These are phyloP conservation scores for Daldinia eschscholtzii DNA, from an alignment of 2,329 filamentous ascomycete species.

Conservation along the genomic window DNA sequence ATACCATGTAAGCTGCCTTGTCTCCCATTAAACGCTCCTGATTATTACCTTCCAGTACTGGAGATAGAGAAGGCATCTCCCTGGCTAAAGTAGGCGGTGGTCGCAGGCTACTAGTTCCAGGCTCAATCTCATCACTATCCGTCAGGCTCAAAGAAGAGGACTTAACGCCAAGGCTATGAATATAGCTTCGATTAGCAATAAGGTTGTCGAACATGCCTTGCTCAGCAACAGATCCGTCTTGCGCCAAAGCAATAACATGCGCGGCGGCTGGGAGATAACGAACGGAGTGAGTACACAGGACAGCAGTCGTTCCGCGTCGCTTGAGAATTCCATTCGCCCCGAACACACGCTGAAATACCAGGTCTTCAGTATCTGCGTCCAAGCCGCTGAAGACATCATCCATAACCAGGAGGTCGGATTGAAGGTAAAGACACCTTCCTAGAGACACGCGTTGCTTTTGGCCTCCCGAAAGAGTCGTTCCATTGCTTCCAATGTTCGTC, in stretches of 20 bases:
- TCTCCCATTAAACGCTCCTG: constrained; percentile 42
- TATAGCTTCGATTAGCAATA: constrained; percentile 47
- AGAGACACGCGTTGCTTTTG: constrained; percentile 59
- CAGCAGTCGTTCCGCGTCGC: constrained; percentile 44
- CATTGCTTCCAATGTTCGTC: constrained; percentile 60
- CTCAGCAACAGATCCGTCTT: constrained; percentile 58
- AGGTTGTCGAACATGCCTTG: constrained; percentile 59
- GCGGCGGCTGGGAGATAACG: constrained; percentile 58
- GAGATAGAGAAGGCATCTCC: constrained; percentile 15
- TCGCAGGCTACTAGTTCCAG: not conserved
- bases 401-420: constrained; percentile 50
- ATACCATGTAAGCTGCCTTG: constrained; percentile 44
- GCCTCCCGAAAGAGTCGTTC: constrained; percentile 61
- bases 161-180: constrained; percentile 43
- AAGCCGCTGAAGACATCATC: constrained; percentile 56
- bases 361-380: constrained; percentile 53
- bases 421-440: constrained; percentile 53
- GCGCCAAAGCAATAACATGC: constrained; percentile 61
- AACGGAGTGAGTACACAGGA: constrained; percentile 58
- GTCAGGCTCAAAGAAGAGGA: constrained; percentile 32
- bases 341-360: constrained; percentile 52
- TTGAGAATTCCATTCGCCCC: constrained; percentile 47
- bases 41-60: constrained; percentile 8
- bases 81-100: constrained; percentile 1
- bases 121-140: constrained; percentile 11